Percentiles rank a stretch among this genome's conserved stretches.
phyloP scores from a whole-genome alignment of 768 basidiomycete species.

The Tricholoma furcatifolium region DNA sequence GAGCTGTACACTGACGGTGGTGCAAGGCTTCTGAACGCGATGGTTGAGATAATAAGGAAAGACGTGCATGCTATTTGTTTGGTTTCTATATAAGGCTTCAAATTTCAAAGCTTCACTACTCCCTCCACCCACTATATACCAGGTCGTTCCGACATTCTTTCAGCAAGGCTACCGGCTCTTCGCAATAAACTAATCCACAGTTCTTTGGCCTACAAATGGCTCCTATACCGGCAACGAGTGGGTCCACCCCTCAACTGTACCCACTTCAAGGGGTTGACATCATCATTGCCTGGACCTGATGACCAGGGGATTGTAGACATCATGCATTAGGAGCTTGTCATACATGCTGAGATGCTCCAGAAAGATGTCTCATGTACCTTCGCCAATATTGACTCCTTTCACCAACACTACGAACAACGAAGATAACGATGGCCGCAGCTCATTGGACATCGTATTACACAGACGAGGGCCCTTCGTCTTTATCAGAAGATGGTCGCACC shows the following conservation, averaged over 20 bases:
- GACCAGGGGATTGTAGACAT: neutral
- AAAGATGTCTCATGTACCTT: slow-evolving; percentile 5
- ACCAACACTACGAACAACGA: neutral
- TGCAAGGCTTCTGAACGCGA: too few relatives aligned
- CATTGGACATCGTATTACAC: slow-evolving; percentile 5
- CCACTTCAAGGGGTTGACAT: neutral
- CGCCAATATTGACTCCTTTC: neutral
- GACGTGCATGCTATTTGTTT: too few relatives aligned
- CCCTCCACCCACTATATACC: too few relatives aligned
- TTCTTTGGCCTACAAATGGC: neutral
- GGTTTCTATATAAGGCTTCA: too few relatives aligned
- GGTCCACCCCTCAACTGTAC: neutral
- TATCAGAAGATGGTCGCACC: slow-evolving; percentile 7
- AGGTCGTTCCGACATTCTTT: too few relatives aligned
- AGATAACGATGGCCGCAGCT: neutral
- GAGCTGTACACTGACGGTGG: too few relatives aligned
- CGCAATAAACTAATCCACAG: too few relatives aligned
- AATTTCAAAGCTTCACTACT: too few relatives aligned
- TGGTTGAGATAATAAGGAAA: too few relatives aligned
- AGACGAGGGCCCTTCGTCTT: slow-evolving; percentile 7
- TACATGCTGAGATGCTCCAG: neutral
- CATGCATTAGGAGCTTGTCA: neutral
- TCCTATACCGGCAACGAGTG: neutral
- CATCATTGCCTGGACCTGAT: neutral
- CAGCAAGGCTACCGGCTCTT: too few relatives aligned